Base-by-base conservation (phyloP, 768 basidiomycete species). In the Saitozyma podzolica region DNA sequence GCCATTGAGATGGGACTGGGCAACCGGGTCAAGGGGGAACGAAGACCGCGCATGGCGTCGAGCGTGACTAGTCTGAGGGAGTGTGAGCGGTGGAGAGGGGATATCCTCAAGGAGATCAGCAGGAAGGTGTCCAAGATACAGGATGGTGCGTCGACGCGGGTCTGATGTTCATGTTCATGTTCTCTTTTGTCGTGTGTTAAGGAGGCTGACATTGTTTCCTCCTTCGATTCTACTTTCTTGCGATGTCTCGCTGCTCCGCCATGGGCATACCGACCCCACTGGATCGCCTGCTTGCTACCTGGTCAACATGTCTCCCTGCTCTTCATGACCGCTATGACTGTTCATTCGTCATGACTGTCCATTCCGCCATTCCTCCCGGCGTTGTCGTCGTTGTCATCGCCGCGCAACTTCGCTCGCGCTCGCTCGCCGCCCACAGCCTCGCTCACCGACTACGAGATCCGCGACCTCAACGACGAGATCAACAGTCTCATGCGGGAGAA, bases 71-170 rank as follows among this genome's bases (percentile, higher is more conserved):
- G 89, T 72, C 77, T 98, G 70, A 83, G 91, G 43, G 93, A 97
- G 53, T 94, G 92, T 72, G 95, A 99, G 80, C 83, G 92, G 59
- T 98, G 93, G 92, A 82, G 95, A 76, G 95, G 94, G 60, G 95
- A 98, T 80, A 91, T 97, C 17, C 77, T 99, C 59, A 83, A 92
- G 49, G 95, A 99, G 75, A 93, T 97, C 54, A 92, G 91, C 76
- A 78, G 95, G 64, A 98, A 99, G 78, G 95, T 98, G 29, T 92
- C 92, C 14, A 97, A 98, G 80, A 98, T 98, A 51, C 95, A 99
- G 79, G 95, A 99, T 74, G 81, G 92, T 93, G 40, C 63, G 90
- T 82, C 45, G 9, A 51, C 45, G 17, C 19, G 37, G 17, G 17
- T 49, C 49, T 17, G 10, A 11, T 6, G 19, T 10, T 58, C 9